Evolutionary conservation across 1,139 yeast genomes (phyloP), one percentile per base, ranked within the genome.

Genomic region (Suhomyces atakaporum): DNA sequence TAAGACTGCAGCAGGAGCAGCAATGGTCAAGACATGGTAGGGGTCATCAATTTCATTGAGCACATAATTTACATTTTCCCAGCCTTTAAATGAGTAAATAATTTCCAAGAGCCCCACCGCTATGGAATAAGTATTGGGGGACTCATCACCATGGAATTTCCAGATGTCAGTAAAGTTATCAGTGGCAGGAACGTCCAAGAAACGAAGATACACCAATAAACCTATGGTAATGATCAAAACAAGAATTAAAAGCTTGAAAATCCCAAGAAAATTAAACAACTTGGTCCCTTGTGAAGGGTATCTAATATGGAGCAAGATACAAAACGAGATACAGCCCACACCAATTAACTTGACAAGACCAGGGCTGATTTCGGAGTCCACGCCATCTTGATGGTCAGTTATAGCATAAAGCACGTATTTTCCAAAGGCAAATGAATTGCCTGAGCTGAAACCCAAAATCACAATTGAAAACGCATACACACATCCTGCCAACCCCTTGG

Each of bases 1-100:
- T 5, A 77, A 51, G 29, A 85, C 75, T 1, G 92, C 86, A 16
- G 73, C 53, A 7, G 94, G 94, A 10, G 90, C 92, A 1, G 90
- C 86, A 29, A 79, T 63, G 32, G 77, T 81, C 42, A 85, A 68
- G 12, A 85, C 82, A 43, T 77, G 73, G 38, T 79, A 76, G 0
- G 94, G 94, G 50, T 84, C 61, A 11, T 59, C 57, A 20, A 69
- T 62, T 43, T 69, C 75, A 46, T 54, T 64, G 19, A 69, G 54
- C 7, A 69, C 75, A 38, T 69, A 69, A 43, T 69, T 69, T 36
- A 68, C 75, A 43, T 69, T 69, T 46, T 69, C 75, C 75, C 75
- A 60, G 8, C 72, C 72, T 36, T 65, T 66, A 43, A 64, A 66
- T 6, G 70, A 64, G 51, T 62, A 59, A 7, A 69, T 63, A 28